Evolutionary conservation across 805 yeast genomes (phyloP).

Genomic region (Henningerozyma blattae): DNA sequence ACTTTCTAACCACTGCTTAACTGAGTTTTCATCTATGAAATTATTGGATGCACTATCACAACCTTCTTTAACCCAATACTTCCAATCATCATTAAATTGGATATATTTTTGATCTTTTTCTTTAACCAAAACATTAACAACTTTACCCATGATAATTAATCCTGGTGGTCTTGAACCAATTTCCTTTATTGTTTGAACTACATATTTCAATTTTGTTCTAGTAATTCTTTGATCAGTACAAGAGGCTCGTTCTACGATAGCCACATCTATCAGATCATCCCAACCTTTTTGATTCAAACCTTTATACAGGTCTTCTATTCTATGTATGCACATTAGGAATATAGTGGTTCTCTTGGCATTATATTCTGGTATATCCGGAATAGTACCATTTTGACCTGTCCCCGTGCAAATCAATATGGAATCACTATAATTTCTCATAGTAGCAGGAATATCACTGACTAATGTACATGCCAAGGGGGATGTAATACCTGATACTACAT

Average conservation of each 20-base stretch:
- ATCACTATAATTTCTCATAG: conserved; percentile 85
- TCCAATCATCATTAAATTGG: conserved; percentile 16
- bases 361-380: conserved; percentile 70
- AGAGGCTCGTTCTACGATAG: conserved; percentile 81
- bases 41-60: too few species aligned
- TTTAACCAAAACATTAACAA: conserved; percentile 43
- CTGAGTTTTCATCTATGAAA: too few species aligned
- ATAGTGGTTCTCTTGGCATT: conserved; percentile 67
- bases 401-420: conserved; percentile 92
- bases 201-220: conserved; percentile 53
- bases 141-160: conserved; percentile 65
- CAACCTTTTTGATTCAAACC: conserved; percentile 48
- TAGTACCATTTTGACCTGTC: conserved; percentile 76
- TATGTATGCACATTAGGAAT: conserved; percentile 81
- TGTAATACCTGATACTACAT: conserved; percentile 77
- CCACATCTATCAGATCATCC: conserved; percentile 65
- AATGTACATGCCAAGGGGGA: conserved; percentile 86
- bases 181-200: conserved; percentile 61
- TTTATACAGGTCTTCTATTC: conserved; percentile 38
- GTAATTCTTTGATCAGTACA: conserved; percentile 88
- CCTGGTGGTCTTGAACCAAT: conserved; percentile 93
- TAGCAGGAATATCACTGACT: conserved; percentile 73
- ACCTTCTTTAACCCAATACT: conserved; percentile 27
- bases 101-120: too few species aligned
- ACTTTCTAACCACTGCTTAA: too few species aligned